These are phyloP conservation scores for Starmerella sirachaensis DNA, from an alignment of 805 yeast genomes.

Conservation along the genomic window DNA sequence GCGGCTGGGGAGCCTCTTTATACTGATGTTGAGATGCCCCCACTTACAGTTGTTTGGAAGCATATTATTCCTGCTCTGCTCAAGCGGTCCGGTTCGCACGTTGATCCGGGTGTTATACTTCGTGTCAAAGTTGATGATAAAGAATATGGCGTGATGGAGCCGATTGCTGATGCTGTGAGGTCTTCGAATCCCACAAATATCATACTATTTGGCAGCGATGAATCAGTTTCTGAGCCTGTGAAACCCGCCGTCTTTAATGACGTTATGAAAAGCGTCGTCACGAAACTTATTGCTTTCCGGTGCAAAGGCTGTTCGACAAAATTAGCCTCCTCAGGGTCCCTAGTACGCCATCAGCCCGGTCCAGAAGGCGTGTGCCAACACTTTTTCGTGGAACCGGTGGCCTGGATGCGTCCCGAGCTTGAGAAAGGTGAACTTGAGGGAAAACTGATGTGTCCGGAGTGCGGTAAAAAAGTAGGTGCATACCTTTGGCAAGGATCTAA, in stretches of 20 bases:
- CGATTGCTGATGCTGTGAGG: slow-evolving; percentile 7
- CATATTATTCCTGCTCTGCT: slow-evolving; percentile 16
- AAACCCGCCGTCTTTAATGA: slow-evolving; percentile 3
- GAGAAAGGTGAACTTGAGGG: slow-evolving; percentile 73
- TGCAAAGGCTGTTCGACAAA: slow-evolving; percentile 73
- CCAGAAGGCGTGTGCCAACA: slow-evolving; percentile 50
- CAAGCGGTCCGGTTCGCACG: neutral
- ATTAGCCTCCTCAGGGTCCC: slow-evolving; percentile 51
- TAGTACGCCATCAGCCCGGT: slow-evolving; percentile 41
- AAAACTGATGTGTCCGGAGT: slow-evolving; percentile 71
- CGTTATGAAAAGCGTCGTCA: slow-evolving; percentile 16
- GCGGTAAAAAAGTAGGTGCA: slow-evolving; percentile 76
- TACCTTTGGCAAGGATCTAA: slow-evolving; percentile 91
- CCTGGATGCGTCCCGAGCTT: slow-evolving; percentile 82
- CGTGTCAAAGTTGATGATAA: slow-evolving; percentile 11
- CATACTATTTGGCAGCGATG: neutral
- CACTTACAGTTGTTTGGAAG: slow-evolving; percentile 18
- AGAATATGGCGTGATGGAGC: slow-evolving; percentile 11
- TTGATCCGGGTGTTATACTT: neutral
- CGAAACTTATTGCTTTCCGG: slow-evolving; percentile 31
- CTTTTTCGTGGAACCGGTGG: slow-evolving; percentile 73
- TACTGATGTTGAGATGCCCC: slow-evolving; percentile 28
- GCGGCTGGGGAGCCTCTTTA: slow-evolving; percentile 24
- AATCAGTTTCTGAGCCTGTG: neutral
- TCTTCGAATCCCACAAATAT: neutral